phyloP scores from a whole-genome alignment of 768 basidiomycete species.

The Termitomyces sp. region DNA sequence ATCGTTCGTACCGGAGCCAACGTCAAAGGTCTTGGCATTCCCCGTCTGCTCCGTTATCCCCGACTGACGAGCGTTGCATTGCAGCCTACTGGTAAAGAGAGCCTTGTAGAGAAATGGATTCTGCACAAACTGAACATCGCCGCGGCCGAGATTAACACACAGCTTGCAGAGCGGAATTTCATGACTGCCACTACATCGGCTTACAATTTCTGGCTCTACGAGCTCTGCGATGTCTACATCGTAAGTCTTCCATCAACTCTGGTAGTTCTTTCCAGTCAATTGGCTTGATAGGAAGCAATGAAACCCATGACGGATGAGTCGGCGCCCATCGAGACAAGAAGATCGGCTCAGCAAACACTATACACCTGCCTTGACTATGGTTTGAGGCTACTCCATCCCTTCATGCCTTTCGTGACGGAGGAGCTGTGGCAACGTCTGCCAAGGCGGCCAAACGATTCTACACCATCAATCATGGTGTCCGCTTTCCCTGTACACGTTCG shows the following conservation, averaged over 20 bases:
- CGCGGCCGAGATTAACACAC: constrained; percentile 66
- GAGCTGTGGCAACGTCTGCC: constrained; percentile 98
- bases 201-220: constrained; percentile 97
- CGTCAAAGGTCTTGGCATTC: constrained; percentile 65
- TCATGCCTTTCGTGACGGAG: constrained; percentile 99
- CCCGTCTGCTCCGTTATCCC: background rate
- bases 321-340: constrained; percentile 53
- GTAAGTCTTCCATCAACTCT: constrained; percentile 36
- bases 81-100: constrained; percentile 86
- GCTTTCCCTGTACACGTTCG: constrained; percentile 77
- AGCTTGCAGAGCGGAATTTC: constrained; percentile 81
- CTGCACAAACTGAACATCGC: constrained; percentile 90
- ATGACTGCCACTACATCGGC: constrained; percentile 82
- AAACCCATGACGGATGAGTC: constrained; percentile 93
- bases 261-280: background rate
- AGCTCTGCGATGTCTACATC: constrained; percentile 99
- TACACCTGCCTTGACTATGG: constrained; percentile 94
- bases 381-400: constrained; percentile 87
- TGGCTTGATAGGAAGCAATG: constrained; percentile 79
- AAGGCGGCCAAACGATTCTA: constrained; percentile 73
- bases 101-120: constrained; percentile 92
- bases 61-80: constrained; percentile 23
- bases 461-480: constrained; percentile 87
- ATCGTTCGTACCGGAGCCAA: constrained; percentile 68
- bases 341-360: constrained; percentile 91